Base-by-base conservation (phyloP, 176 grass and related monocot genomes). In the Carex littledalei region DNA sequence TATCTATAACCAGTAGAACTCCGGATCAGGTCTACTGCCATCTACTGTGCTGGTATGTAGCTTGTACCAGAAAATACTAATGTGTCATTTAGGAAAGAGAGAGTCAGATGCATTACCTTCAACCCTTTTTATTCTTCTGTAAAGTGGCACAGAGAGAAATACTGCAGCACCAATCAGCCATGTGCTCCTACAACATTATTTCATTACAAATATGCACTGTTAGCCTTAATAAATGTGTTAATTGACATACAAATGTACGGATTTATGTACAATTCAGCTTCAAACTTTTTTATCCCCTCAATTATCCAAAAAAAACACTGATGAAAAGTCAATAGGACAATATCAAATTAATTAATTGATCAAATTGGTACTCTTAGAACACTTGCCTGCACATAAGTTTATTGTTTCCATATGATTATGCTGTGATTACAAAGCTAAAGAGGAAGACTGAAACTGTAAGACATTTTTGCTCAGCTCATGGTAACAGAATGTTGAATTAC, bases 121-220 rank as follows among this genome's bases (percentile, higher is more conserved):
- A 54, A 76, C 72, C 12, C 1, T 76, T 76, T 54, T 76, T 29
- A 76, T 52, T 76, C 72, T 76, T 76, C 72, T 76, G 72, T 54
- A 76, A 22, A 76, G 20, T 76, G 72, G 72, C 21, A 76, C 72
- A 53, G 72, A 76, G 72, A 76, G 21, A 26, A 76, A 31, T 76
- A 53, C 72, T 76, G 72, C 72, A 31, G 72, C 73, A 13, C 49
- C 73, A 53, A 54, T 14, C 72, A 76, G 21, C 72, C 47, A 76
- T 76, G 72, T 22, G 72, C 72, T 76, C 72, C 72, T 76, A 16
- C 72, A 76, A 54, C 21, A 31, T 74, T 13, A 74, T 49, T 50
- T 50, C 41, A 50, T 74, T 74, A 74, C 10, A 74, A 43, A 50
- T 50, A 50, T 74, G 10, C 70, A 50, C 8, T 3, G 6, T 41